Evolutionary conservation across 78 protist genomes (phyloP), one percentile per base, ranked within the genome.

Genomic region (Guillardia theta): DNA sequence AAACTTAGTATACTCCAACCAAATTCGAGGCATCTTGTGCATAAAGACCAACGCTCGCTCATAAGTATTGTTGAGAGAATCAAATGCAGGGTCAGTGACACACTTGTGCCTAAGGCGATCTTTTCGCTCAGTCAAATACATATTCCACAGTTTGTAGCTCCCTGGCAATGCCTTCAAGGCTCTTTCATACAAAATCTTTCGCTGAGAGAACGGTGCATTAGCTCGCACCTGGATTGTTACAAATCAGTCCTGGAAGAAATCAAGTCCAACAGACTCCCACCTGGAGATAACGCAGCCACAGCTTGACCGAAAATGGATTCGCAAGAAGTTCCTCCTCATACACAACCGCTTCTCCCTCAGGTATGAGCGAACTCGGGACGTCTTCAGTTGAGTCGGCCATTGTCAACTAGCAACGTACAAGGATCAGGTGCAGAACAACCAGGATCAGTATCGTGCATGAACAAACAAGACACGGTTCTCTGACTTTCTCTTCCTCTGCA

Each of bases 21-120:
- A 99, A 22, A 99, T 95, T 48, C 99, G 97, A 9, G 99, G 99
- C 99, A 99, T 99, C 99, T 98, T 98, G 94, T 97, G 97, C 97
- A 99, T 94, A 93, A 93, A 98, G 24, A 98, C 96, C 48, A 99
- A 80, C 39, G 98, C 93, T 3, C 99, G 95, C 94, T 98, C 99
- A 47, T 83, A 97, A 15, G 95, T 76, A 18, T 58, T 70, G 94
- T 97, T 97, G 30, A 95, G 95, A 2, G 37, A 41, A 58, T 97
- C 98, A 90, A 33, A 97, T 0, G 95, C 64, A 0, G 92, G 77
- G 96, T 98, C 98, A 4, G 80, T 47, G 53, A 94, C 41, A n/a
- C 27, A 19, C 19, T 44, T 8, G 50, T 41, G 62, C 64, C 27
- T 90, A 18, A 46, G 1, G 77, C 92, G 94, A 48, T n/a, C 92